These are phyloP conservation scores for Penicillium soppii DNA, from an alignment of 495 filamentous ascomycete genomes.

Conservation along the genomic window DNA sequence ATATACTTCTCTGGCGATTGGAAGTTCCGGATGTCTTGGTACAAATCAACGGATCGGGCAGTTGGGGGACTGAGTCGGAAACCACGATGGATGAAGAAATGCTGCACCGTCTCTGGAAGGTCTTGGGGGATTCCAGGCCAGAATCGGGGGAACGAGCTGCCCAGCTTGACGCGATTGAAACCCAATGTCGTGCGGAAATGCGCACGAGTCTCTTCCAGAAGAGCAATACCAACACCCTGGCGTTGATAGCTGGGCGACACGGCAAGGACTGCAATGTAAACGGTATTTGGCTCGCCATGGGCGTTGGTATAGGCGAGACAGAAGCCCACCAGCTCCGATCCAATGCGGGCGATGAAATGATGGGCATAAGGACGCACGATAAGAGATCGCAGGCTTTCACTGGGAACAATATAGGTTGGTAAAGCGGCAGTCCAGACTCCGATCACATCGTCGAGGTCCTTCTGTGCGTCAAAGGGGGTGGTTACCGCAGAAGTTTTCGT, in stretches of 20 bases:
- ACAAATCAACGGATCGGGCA: conserved; percentile 43
- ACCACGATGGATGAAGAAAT: conserved; percentile 49
- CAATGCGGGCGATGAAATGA: conserved; percentile 38
- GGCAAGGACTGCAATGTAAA: conserved; percentile 40
- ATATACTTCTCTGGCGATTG: conserved; percentile 38
- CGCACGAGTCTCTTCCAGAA: conserved; percentile 35
- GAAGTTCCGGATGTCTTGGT: conserved; percentile 38
- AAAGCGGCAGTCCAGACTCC: conserved; percentile 41
- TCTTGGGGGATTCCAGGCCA: conserved; percentile 49
- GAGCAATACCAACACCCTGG: conserved; percentile 42
- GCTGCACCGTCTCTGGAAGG: conserved; percentile 31
- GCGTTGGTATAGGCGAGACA: conserved; percentile 39
- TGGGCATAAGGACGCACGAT: conserved; percentile 24
- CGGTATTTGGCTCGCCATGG: conserved; percentile 23
- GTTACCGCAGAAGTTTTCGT: conserved; percentile 18
- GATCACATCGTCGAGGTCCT: conserved; percentile 32
- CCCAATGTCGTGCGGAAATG: conserved; percentile 28
- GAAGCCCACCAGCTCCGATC: conserved; percentile 38
- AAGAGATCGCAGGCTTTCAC: conserved; percentile 26
- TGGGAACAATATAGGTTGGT: conserved; percentile 38
- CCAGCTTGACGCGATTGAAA: conserved; percentile 29
- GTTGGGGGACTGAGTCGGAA: conserved; percentile 30
- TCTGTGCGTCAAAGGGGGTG: conserved; percentile 16
- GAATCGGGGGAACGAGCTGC: conserved; percentile 49
- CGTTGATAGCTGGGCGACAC: conserved; percentile 39